These are phyloP conservation scores for Fusarium euwallaceae DNA, from an alignment of 2,329 filamentous ascomycete species.

Conservation along the genomic window DNA sequence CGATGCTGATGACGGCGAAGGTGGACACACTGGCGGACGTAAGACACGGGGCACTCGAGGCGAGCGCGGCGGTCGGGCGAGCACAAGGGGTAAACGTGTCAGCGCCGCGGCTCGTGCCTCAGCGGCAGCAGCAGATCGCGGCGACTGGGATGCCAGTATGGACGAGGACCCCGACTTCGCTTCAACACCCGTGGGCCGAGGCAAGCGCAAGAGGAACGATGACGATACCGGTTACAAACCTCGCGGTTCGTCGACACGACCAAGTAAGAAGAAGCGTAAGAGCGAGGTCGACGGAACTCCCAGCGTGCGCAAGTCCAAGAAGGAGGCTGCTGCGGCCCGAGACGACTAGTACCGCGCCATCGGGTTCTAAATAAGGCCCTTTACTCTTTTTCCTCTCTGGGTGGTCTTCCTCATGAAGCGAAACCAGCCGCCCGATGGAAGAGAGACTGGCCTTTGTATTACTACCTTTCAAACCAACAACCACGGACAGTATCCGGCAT, in stretches of 20 bases:
- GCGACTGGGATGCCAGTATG: conserved; percentile 54
- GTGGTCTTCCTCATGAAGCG: not conserved
- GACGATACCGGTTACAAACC: conserved; percentile 72
- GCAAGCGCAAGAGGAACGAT: conserved; percentile 70
- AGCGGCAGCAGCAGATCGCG: conserved; percentile 39
- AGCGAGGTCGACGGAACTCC: conserved; percentile 60
- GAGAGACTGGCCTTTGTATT: conserved; percentile 21
- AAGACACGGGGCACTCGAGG: conserved; percentile 53
- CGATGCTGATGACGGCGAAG: conserved; percentile 55
- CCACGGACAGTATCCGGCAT: conserved; percentile 27
- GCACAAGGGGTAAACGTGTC: conserved; percentile 55
- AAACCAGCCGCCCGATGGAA: conserved; percentile 16
- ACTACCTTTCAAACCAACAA: conserved; percentile 24
- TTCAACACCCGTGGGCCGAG: conserved; percentile 51
- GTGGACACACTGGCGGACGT: conserved; percentile 48
- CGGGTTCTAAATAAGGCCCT: not conserved
- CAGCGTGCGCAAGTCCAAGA: conserved; percentile 53
- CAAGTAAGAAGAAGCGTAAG: conserved; percentile 71
- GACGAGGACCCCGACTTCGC: conserved; percentile 55
- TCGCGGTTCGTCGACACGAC: conserved; percentile 66
- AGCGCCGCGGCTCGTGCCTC: conserved; percentile 41
- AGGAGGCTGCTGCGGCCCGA: conserved; percentile 43
- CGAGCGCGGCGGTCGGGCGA: conserved; percentile 56
- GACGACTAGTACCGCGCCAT: conserved; percentile 48
- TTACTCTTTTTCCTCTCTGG: not conserved